phyloP scores from a whole-genome alignment of 257 asterid species.

The Fraxinus americana region DNA sequence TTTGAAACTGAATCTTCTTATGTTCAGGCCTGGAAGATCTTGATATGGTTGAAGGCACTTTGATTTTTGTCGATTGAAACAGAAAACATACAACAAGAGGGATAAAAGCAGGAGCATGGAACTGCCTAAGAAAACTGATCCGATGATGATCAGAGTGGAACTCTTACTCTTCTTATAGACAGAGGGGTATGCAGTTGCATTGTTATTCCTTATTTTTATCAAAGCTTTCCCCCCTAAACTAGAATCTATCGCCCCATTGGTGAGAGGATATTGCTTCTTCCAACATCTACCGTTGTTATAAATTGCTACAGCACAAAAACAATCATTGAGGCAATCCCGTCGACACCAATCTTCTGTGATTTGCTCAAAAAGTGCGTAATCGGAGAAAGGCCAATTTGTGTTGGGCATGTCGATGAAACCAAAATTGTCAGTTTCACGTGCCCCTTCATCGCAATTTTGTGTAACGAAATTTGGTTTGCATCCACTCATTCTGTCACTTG shows the following conservation, averaged over 20 bases:
- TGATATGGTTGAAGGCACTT: background rate
- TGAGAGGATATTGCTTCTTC: constrained; percentile 42
- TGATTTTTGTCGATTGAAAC: background rate
- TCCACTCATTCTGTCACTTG: constrained; percentile 24
- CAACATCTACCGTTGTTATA: constrained; percentile 28
- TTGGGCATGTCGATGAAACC: constrained; percentile 4
- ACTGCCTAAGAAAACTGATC: background rate
- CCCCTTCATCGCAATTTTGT: background rate
- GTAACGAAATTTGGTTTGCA: constrained; percentile 9
- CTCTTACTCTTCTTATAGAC: background rate
- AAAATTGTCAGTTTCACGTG: constrained; percentile 15
- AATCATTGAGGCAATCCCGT: constrained; percentile 37
- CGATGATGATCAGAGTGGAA: background rate
- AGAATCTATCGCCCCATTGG: constrained; percentile 28
- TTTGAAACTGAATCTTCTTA: constrained; percentile 3
- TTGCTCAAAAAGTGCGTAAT: constrained; percentile 9
- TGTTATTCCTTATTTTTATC: constrained; percentile 22
- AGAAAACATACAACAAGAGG: background rate
- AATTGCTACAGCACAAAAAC: constrained; percentile 37
- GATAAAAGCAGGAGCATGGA: background rate
- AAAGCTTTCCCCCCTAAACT: constrained; percentile 22
- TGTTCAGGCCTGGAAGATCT: background rate
- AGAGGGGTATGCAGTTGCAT: background rate
- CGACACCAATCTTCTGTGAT: constrained; percentile 24
- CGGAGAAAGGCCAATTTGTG: constrained; percentile 26